Evolutionary conservation across 2,329 filamentous ascomycete genomes (phyloP).

Genomic region (Colletotrichum gigasporum): DNA sequence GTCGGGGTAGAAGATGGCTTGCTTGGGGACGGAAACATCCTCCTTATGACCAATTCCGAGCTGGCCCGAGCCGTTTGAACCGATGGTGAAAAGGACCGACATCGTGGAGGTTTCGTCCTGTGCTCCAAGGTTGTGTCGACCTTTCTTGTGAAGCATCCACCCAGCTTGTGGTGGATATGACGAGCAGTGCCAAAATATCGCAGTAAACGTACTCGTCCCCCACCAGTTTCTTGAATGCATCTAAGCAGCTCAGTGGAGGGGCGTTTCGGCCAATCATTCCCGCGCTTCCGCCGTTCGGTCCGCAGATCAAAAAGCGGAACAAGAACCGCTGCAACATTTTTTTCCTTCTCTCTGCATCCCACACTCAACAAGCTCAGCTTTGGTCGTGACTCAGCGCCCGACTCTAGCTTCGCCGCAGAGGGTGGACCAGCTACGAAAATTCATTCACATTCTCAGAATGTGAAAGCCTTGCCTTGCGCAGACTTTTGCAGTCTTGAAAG

Average conservation of each 20-base stretch:
- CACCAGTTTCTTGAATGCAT: conserved; percentile 24
- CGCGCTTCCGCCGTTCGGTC: conserved; percentile 16
- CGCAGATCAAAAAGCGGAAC: conserved; percentile 31
- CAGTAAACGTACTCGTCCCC: conserved; percentile 26
- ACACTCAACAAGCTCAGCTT: not conserved
- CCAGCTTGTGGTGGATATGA: not conserved
- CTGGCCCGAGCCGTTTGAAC: conserved; percentile 82
- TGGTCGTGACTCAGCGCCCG: conserved; percentile 2
- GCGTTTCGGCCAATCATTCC: conserved; percentile 29
- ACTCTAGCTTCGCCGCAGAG: not conserved
- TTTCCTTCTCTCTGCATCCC: not conserved
- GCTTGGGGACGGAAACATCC: conserved; percentile 74
- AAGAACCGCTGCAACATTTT: not conserved
- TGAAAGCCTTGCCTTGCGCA: conserved; percentile 29
- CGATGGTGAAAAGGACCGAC: conserved; percentile 72
- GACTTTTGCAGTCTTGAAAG: conserved; percentile 19
- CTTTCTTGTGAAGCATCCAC: not conserved
- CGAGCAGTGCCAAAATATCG: not conserved
- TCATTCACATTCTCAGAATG: conserved; percentile 30
- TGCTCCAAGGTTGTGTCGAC: not conserved
- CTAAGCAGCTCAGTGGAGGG: conserved; percentile 19
- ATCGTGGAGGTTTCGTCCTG: conserved; percentile 41
- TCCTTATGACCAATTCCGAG: conserved; percentile 76
- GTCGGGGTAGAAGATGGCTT: conserved; percentile 63
- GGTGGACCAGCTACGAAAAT: not conserved